Evolutionary conservation across 495 filamentous ascomycete species (phyloP).

Genomic region (Opeltia flavorubescens): DNA sequence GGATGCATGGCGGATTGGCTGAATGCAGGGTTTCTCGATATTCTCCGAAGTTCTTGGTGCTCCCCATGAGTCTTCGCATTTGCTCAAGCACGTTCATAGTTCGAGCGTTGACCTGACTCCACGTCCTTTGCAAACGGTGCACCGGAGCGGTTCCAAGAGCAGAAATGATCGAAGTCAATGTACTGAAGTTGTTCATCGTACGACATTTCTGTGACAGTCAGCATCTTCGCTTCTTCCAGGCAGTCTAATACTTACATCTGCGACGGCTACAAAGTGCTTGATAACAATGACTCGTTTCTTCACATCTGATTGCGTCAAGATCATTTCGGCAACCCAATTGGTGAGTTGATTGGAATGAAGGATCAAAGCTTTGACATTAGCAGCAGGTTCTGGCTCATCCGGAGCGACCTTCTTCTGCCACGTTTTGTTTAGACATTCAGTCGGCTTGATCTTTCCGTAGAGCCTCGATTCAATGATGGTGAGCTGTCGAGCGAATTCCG

Average conservation of each 20-base stretch:
- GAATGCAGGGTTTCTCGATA: constrained; percentile 86
- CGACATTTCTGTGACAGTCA: constrained; percentile 66
- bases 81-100: constrained; percentile 67
- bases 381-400: constrained; percentile 74
- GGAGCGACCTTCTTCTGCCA: constrained; percentile 88
- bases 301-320: constrained; percentile 80
- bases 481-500: constrained; percentile 89
- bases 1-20: constrained; percentile 92
- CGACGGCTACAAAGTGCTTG: constrained; percentile 93
- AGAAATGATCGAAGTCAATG: constrained; percentile 95
- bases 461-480: constrained; percentile 93
- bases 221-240: constrained; percentile 11
- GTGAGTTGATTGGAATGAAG: constrained; percentile 96
- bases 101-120: constrained; percentile 78
- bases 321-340: constrained; percentile 99
- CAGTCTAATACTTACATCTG: constrained; percentile 52
- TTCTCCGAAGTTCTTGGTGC: constrained; percentile 95
- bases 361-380: constrained; percentile 91
- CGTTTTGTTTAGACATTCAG: constrained; percentile 93
- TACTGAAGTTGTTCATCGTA: constrained; percentile 87
- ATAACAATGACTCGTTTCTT: constrained; percentile 94
- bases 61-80: constrained; percentile 91
- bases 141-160: constrained; percentile 89
- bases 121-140: constrained; percentile 85
- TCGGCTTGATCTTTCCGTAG: constrained; percentile 88